Conservation (phyloP, 108 stramenopile genomes). For the Nitzschia sp. region DNA sequence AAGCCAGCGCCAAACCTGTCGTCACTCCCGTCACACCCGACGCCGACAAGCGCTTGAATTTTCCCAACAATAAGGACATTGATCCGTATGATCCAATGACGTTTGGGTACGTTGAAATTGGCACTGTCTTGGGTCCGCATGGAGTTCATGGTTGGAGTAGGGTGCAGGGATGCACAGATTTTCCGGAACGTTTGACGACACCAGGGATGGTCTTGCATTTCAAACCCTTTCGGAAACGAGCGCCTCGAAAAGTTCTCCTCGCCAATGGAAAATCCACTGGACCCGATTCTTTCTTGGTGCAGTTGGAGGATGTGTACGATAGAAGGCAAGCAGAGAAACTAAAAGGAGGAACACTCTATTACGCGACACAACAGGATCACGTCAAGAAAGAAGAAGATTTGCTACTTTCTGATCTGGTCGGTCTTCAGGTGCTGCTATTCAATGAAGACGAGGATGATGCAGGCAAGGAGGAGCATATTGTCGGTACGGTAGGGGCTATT, state of each 20-base stretch:
- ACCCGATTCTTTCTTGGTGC: conserved; percentile 58
- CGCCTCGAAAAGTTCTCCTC: conserved; percentile 65
- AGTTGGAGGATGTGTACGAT: conserved; percentile 56
- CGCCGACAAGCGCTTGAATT: conserved; percentile 22
- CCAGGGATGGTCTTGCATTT: conserved; percentile 64
- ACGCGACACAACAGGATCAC: conserved; percentile 34
- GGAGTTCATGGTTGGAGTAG: conserved; percentile 80
- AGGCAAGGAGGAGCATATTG: conserved; percentile 42
- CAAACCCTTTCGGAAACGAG: conserved; percentile 70
- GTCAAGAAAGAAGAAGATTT: conserved; percentile 55
- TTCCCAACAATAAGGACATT: conserved; percentile 73
- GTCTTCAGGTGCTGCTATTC: conserved; percentile 55
- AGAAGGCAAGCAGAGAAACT: conserved; percentile 57
- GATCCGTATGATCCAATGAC: conserved; percentile 88
- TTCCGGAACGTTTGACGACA: conserved; percentile 56
- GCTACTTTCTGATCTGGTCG: conserved; percentile 73
- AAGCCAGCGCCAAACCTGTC: background rate
- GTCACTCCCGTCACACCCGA: conserved; percentile 32
- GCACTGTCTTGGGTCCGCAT: conserved; percentile 75
- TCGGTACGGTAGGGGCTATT: conserved; percentile 67
- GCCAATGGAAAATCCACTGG: conserved; percentile 50
- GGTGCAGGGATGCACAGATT: conserved; percentile 65
- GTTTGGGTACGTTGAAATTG: conserved; percentile 83
- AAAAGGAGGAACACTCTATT: conserved; percentile 66
- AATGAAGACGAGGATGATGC: conserved; percentile 17